These are phyloP conservation scores for Rosa chinensis DNA, from an alignment of 306 rosid species.

Conservation along the genomic window DNA sequence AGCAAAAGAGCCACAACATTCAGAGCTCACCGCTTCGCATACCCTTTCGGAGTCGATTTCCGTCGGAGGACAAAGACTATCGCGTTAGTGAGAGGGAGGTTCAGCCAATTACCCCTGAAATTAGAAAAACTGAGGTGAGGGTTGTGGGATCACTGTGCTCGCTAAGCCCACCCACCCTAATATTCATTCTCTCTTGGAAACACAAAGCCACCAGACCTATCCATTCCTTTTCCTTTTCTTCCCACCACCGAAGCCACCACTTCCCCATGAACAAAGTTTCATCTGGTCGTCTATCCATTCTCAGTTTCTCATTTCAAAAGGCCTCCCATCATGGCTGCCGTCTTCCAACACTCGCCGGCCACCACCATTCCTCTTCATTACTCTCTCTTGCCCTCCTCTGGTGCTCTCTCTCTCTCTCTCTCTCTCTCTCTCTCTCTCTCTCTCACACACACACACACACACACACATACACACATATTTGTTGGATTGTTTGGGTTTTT, in stretches of 20 bases:
- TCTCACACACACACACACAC: too few relatives aligned
- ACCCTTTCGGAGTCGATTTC: slow-evolving; percentile 9
- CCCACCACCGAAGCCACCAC: too few relatives aligned
- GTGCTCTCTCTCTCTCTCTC: slow-evolving; percentile 30
- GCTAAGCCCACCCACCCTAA: slow-evolving; percentile 37
- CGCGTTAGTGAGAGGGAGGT: slow-evolving; percentile 54
- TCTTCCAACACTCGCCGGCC: slow-evolving; percentile 17
- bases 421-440: slow-evolving; percentile 7
- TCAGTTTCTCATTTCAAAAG: too few relatives aligned
- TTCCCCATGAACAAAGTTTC: too few relatives aligned
- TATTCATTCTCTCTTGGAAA: too few relatives aligned
- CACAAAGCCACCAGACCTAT: too few relatives aligned
- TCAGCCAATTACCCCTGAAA: slow-evolving; percentile 56
- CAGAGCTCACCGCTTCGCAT: slow-evolving; percentile 15
- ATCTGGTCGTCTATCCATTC: too few relatives aligned
- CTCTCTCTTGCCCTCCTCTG: slow-evolving; percentile 61
- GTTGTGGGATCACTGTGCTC: slow-evolving; percentile 71
- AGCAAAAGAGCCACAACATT: slow-evolving; percentile 14
- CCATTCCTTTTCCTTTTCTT: too few relatives aligned
- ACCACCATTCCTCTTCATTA: slow-evolving; percentile 28
- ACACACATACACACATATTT: neutral
- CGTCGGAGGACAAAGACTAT: slow-evolving; percentile 23
- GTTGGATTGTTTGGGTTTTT: neutral
- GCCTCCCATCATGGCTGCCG: slow-evolving; percentile 31
- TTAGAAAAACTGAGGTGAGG: slow-evolving; percentile 71